Conservation (phyloP, 495 filamentous ascomycete species). For the Eremomyces bilateralis region DNA sequence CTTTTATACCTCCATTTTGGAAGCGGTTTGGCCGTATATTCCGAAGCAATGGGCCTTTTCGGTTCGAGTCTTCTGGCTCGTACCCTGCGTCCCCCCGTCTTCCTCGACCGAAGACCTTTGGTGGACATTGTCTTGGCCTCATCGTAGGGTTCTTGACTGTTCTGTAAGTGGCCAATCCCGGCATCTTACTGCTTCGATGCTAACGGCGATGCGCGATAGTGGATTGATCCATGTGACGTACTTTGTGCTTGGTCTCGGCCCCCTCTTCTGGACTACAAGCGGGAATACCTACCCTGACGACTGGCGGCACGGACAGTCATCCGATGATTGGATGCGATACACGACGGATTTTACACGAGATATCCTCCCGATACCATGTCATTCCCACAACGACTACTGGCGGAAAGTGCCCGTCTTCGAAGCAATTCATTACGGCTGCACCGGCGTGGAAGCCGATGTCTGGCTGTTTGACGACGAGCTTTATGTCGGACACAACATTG, state of each 20-base stretch:
- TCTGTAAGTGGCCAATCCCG: constrained; percentile 8
- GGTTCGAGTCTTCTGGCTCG: too few species aligned
- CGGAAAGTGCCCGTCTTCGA: constrained; percentile 50
- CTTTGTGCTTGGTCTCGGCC: constrained; percentile 28
- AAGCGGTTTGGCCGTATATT: too few species aligned
- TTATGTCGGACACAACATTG: constrained; percentile 20
- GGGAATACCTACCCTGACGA: constrained; percentile 29
- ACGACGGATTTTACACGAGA: constrained; percentile 58
- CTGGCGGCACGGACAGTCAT: constrained; percentile 28
- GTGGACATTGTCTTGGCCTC: constrained; percentile 1
- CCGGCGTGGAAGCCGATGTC: constrained; percentile 66
- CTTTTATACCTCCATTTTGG: too few species aligned
- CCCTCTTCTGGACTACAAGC: constrained; percentile 34
- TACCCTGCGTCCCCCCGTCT: too few species aligned
- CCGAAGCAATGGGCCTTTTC: too few species aligned
- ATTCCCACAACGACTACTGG: constrained; percentile 89
- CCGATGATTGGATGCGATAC: constrained; percentile 33
- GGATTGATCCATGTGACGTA: constrained; percentile 21
- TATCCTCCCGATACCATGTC: constrained; percentile 43
- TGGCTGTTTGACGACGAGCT: constrained; percentile 57
- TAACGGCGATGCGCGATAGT: constrained; percentile 6
- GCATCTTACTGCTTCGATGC: background rate
- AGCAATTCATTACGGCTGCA: constrained; percentile 45
- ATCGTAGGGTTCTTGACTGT: constrained; percentile 6
- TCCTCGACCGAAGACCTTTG: too few species aligned